phyloP scores from a whole-genome alignment of 805 yeast genomes.

The Candida nonsorbophila region DNA sequence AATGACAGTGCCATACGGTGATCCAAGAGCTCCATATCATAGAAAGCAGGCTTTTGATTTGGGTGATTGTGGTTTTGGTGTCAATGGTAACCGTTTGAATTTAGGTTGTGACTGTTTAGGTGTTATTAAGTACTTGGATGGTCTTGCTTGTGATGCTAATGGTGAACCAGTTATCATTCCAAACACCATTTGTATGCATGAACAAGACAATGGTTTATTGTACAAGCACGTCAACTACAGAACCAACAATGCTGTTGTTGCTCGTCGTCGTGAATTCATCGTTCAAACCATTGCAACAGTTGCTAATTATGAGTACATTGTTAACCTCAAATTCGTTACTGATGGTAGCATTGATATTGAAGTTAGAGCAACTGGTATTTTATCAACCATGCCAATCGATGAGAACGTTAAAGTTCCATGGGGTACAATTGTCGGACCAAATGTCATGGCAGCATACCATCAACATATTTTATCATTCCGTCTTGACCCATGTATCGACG shows the following conservation, averaged over 20 bases:
- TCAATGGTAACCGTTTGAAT: conserved; percentile 58
- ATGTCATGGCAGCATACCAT: conserved; percentile 79
- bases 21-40: conserved; percentile 74
- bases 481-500: conserved; percentile 79
- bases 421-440: conserved; percentile 76
- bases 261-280: conserved; percentile 74
- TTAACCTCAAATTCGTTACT: conserved; percentile 68
- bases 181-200: conserved; percentile 75
- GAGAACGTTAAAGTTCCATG: conserved; percentile 59
- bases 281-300: conserved; percentile 81
- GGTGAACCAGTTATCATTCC: conserved; percentile 63
- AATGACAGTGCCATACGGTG: conserved; percentile 88
- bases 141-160: conserved; percentile 46
- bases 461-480: conserved; percentile 77
- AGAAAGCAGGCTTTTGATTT: conserved; percentile 84
- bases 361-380: conserved; percentile 81
- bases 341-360: conserved; percentile 76
- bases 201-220: conserved; percentile 70
- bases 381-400: conserved; percentile 80
- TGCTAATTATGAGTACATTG: conserved; percentile 76
- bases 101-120: conserved; percentile 85
- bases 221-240: conserved; percentile 80
- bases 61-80: conserved; percentile 84
- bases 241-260: conserved; percentile 63
- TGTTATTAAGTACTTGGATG: conserved; percentile 68